phyloP scores from a whole-genome alignment of 2,329 filamentous ascomycete genomes.

The Nothopassalora personata region DNA sequence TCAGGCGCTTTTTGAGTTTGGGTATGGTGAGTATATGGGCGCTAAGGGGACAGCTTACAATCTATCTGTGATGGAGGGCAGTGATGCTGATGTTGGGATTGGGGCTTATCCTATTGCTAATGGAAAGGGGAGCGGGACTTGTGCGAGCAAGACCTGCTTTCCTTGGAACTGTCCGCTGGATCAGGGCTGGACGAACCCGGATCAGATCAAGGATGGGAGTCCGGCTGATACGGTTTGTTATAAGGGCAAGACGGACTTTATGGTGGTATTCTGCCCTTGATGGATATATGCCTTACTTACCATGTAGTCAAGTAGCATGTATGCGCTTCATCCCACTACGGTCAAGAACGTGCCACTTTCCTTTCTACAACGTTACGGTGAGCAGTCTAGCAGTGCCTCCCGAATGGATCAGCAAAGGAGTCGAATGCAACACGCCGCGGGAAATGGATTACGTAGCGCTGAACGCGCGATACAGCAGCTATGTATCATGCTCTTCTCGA shows the following conservation, averaged over 20 bases:
- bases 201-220: constrained; percentile 20
- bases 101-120: constrained; percentile 20
- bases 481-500: neutral
- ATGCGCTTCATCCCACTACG: no score
- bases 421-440: no score
- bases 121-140: constrained; percentile 18
- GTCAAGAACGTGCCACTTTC: no score
- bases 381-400: no score
- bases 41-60: constrained; percentile 26
- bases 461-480: neutral
- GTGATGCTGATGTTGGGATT: constrained; percentile 23
- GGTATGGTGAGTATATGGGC: constrained; percentile 21
- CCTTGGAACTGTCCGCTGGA: constrained; percentile 18
- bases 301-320: no score
- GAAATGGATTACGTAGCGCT: neutral
- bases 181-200: constrained; percentile 26
- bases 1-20: constrained; percentile 29
- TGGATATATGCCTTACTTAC: neutral
- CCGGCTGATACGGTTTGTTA: constrained; percentile 32
- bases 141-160: constrained; percentile 24
- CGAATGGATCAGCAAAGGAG: no score
- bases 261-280: constrained; percentile 26
- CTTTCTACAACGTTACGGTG: no score
- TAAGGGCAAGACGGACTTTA: constrained; percentile 26
- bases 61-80: constrained; percentile 25